Conservation (phyloP, 805 yeast genomes). For the Candida nonsorbophila region DNA sequence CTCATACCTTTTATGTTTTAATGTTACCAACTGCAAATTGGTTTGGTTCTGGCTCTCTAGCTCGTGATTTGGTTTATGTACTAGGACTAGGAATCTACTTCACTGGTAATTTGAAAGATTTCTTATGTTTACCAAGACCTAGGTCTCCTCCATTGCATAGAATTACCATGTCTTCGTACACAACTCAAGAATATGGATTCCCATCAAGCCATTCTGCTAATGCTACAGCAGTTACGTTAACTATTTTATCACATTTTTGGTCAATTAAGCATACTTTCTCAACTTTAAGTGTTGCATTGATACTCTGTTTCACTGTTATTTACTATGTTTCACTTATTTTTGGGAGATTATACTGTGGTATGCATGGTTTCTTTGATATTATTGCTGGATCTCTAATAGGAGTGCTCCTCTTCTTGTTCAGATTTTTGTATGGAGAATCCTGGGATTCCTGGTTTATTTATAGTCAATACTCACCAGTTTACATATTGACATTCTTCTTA, state of each 20-base stretch:
- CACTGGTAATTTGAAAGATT: slow-evolving; percentile 77
- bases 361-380: slow-evolving; percentile 91
- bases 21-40: slow-evolving; percentile 83
- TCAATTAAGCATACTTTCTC: slow-evolving; percentile 5
- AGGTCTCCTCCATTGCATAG: slow-evolving; percentile 86
- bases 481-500: slow-evolving; percentile 39
- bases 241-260: slow-evolving; percentile 19
- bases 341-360: slow-evolving; percentile 92
- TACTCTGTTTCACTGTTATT: slow-evolving; percentile 5
- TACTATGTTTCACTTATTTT: slow-evolving; percentile 63
- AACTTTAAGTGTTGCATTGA: slow-evolving; percentile 3
- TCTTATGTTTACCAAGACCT: slow-evolving; percentile 87
- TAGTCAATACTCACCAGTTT: slow-evolving; percentile 23
- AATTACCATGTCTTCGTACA: slow-evolving; percentile 85
- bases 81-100: slow-evolving; percentile 67
- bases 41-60: slow-evolving; percentile 58
- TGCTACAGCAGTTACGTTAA: slow-evolving; percentile 74
- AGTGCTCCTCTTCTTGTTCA: slow-evolving; percentile 38
- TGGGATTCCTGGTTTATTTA: slow-evolving; percentile 45
- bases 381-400: slow-evolving; percentile 66
- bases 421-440: slow-evolving; percentile 33
- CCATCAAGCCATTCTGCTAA: slow-evolving; percentile 95
- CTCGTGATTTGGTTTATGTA: slow-evolving; percentile 56
- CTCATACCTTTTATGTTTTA: slow-evolving; percentile 89
- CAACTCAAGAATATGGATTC: slow-evolving; percentile 90